These are phyloP conservation scores for Lupinus albus DNA, from an alignment of 306 rosid species.

Conservation along the genomic window DNA sequence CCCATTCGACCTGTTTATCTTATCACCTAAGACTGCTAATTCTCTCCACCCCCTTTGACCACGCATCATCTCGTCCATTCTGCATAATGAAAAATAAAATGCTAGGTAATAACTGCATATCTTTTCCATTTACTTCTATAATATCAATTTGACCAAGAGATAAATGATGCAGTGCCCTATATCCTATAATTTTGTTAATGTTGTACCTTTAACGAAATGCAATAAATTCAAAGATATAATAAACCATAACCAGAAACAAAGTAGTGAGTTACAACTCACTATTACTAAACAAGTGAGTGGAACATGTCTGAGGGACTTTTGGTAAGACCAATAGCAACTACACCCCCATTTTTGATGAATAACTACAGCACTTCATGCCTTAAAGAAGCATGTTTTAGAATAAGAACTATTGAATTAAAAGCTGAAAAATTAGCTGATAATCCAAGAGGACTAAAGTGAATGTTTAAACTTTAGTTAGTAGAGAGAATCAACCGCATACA, in stretches of 20 bases:
- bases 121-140: not conserved
- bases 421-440: not conserved
- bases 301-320: not conserved
- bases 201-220: not conserved
- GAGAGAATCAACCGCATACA: not conserved
- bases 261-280: not conserved
- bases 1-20: constrained; percentile 75
- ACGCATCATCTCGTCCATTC: constrained; percentile 98
- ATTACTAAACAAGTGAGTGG: constrained; percentile 7
- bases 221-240: not conserved
- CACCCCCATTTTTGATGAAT: not conserved
- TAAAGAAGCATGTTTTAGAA: not conserved
- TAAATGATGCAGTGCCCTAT: not conserved
- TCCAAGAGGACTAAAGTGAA: not conserved
- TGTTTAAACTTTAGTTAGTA: not conserved
- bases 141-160: not conserved
- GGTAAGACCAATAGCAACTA: not conserved
- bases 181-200: constrained; percentile 5
- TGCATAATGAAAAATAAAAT: constrained; percentile 39
- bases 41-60: constrained; percentile 99
- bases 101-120: constrained; percentile 12
- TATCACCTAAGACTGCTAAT: constrained; percentile 82
- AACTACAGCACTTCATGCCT: not conserved
- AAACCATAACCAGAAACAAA: constrained; percentile 5
- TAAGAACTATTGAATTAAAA: not conserved